Conservation (phyloP, 2,329 filamentous ascomycete species). For the Trichoderma endophyticum region DNA sequence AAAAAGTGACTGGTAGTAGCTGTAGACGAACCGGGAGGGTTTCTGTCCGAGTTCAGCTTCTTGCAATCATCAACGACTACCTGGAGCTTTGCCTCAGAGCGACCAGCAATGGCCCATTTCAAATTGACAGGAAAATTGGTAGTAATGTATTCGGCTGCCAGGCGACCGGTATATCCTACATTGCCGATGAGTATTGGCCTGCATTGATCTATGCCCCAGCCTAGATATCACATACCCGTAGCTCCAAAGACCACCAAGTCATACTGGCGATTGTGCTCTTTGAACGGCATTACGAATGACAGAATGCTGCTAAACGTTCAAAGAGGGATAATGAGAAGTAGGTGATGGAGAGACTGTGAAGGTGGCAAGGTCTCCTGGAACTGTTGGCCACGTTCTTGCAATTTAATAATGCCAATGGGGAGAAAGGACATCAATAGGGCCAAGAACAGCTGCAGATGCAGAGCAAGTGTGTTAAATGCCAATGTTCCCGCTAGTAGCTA, state of each 20-base stretch:
- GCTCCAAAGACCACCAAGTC: conserved; percentile 58
- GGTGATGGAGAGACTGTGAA: neutral
- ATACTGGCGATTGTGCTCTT: conserved; percentile 52
- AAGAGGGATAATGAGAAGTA: neutral
- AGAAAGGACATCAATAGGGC: too few relatives aligned
- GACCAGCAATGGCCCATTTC: conserved; percentile 85
- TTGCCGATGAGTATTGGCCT: neutral
- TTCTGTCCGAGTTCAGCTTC: conserved; percentile 64
- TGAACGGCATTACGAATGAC: conserved; percentile 41
- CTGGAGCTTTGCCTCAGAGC: conserved; percentile 73
- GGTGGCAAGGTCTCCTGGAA: neutral
- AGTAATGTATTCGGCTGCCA: conserved; percentile 72
- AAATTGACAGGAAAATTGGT: conserved; percentile 68
- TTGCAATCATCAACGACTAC: conserved; percentile 65
- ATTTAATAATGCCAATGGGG: neutral
- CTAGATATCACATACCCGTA: conserved; percentile 42
- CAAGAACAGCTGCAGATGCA: neutral
- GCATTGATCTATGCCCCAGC: too few relatives aligned
- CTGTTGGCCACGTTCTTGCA: neutral
- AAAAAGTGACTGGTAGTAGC: neutral
- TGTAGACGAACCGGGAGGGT: conserved; percentile 58
- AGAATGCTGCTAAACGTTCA: neutral
- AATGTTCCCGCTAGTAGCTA: neutral
- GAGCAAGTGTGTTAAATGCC: neutral
- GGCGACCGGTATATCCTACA: conserved; percentile 78